Percentiles rank a stretch among this genome's conserved stretches.
phyloP scores from a whole-genome alignment of 1,284 basidiomycete species.

The Melampsora larici-populina region DNA sequence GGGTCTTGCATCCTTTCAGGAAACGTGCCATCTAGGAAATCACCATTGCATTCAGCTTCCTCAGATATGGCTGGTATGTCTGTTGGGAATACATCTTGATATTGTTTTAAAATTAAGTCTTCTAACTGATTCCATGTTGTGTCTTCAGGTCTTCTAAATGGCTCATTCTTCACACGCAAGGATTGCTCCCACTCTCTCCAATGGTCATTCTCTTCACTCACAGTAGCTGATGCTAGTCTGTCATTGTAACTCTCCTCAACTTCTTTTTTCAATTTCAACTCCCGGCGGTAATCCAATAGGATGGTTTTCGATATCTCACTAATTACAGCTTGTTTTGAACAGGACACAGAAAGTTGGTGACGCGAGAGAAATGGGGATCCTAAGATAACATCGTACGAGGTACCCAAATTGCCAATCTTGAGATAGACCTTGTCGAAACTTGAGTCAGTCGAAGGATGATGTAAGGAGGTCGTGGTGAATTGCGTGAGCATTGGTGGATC shows the following conservation, averaged over 20 bases:
- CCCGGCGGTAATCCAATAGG: no score
- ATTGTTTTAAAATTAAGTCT: no score
- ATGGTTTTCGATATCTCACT: no score
- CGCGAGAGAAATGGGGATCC: not conserved
- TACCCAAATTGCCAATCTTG: not conserved
- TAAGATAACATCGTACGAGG: no score
- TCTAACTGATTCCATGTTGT: no score
- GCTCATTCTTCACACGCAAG: no score
- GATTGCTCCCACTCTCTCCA: no score
- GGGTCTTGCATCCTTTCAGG: not conserved
- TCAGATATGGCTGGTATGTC: conserved; percentile 19
- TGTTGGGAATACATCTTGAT: not conserved
- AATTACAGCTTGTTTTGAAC: no score
- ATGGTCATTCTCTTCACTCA: not conserved
- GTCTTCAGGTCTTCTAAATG: not conserved
- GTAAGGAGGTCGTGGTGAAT: not conserved
- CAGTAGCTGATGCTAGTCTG: no score
- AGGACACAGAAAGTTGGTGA: not conserved
- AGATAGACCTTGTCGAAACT: not conserved
- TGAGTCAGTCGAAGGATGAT: not conserved
- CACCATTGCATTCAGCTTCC: not conserved
- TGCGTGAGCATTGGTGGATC: not conserved
- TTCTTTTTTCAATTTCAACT: no score
- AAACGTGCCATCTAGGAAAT: not conserved
- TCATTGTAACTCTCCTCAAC: no score